These are phyloP conservation scores for Gastrolobium villosum DNA, from an alignment of 306 rosid species.

Conservation along the genomic window DNA sequence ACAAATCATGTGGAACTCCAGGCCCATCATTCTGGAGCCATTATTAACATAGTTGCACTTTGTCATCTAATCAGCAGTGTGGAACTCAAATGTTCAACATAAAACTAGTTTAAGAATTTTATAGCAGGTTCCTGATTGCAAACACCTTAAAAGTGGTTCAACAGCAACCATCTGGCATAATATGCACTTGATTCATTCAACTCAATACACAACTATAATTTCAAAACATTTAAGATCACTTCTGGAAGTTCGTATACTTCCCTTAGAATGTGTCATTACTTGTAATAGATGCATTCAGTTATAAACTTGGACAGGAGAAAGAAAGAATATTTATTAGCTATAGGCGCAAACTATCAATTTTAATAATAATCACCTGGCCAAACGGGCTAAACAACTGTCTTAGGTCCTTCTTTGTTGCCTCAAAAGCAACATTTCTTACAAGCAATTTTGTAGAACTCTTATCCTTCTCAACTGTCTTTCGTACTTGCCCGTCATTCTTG, in stretches of 20 bases:
- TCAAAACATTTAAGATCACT: conserved; percentile 22
- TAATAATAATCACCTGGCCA: conserved; percentile 82
- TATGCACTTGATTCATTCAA: not conserved
- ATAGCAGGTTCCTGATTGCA: not conserved
- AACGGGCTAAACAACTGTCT: conserved; percentile 88
- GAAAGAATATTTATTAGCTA: conserved; percentile 13
- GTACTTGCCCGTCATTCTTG: conserved; percentile 68
- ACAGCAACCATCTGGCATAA: conserved; percentile 1
- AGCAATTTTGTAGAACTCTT: conserved; percentile 88
- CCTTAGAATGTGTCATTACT: not conserved
- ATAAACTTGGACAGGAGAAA: not conserved
- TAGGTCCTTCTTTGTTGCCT: conserved; percentile 89
- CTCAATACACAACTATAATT: not conserved
- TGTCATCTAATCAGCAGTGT: not conserved
- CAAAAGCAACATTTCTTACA: conserved; percentile 87
- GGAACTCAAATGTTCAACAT: conserved; percentile 8
- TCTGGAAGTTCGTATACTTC: not conserved
- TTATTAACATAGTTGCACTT: not conserved
- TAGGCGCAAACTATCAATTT: conserved; percentile 1
- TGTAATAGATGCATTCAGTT: conserved; percentile 10
- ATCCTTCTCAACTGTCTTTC: conserved; percentile 65
- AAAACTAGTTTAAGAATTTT: not conserved
- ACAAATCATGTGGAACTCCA: conserved; percentile 2
- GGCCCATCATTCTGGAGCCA: conserved; percentile 1
- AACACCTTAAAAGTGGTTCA: conserved; percentile 10